phyloP scores from a whole-genome alignment of 169 alveolate species.

The Cryptosporidium xiaoi region DNA sequence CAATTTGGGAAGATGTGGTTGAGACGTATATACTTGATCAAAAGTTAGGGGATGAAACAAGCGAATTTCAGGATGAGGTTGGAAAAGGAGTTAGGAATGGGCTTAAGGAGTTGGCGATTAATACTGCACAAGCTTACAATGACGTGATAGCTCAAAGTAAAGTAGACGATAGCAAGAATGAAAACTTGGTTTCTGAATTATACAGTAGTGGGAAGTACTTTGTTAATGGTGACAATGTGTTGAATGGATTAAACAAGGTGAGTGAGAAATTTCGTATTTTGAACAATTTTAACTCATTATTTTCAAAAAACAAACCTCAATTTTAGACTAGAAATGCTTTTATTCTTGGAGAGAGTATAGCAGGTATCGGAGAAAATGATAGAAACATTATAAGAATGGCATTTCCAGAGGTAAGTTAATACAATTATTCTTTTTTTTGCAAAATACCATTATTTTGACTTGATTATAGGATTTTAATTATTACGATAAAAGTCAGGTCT shows the following conservation, averaged over 20 bases:
- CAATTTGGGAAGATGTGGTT: constrained; percentile 50
- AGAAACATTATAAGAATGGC: constrained; percentile 38
- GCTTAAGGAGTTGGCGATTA: constrained; percentile 14
- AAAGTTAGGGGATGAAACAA: neutral
- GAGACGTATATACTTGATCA: constrained; percentile 10
- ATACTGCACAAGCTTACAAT: constrained; percentile 7
- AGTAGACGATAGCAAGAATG: neutral
- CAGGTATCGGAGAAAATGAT: constrained; percentile 31
- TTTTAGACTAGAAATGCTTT: constrained; percentile 51
- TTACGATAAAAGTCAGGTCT: too few relatives aligned
- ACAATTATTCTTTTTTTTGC: neutral
- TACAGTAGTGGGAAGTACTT: too few relatives aligned
- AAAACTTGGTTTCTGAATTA: too few relatives aligned
- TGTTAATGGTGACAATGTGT: neutral
- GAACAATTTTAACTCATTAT: neutral
- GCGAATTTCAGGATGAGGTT: neutral
- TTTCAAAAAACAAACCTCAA: neutral
- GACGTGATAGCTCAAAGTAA: constrained; percentile 6
- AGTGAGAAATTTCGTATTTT: neutral
- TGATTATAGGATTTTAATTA: constrained; percentile 1
- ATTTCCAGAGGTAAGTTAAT: constrained; percentile 57
- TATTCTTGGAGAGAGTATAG: constrained; percentile 35
- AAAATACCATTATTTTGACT: neutral
- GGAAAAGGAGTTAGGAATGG: constrained; percentile 10
- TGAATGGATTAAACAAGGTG: constrained; percentile 43